Conservation (phyloP, 1,284 basidiomycete genomes). For the Heterobasidion parviporum region DNA sequence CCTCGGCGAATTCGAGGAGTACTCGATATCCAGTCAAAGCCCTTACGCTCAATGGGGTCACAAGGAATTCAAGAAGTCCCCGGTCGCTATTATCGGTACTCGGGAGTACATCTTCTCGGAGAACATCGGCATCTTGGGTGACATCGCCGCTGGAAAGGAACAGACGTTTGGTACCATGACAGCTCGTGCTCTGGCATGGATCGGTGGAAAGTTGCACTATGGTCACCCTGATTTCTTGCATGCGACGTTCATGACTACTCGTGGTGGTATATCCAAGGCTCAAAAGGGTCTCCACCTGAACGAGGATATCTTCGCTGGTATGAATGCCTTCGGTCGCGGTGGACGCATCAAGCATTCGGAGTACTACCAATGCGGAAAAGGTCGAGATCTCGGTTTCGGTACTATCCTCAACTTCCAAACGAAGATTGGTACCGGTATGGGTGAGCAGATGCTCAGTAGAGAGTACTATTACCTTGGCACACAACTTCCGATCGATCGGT, state of each 20-base stretch:
- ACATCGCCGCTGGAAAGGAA: conserved; percentile 99
- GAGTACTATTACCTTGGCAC: conserved; percentile 99
- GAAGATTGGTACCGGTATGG: conserved; percentile 99
- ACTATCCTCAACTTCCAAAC: conserved; percentile 99
- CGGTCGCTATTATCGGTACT: conserved; percentile 97
- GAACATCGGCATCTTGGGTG: conserved; percentile 98
- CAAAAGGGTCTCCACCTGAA: conserved; percentile 98
- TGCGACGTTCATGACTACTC: conserved; percentile 96
- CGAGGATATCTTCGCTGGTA: conserved; percentile 99
- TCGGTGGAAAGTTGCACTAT: conserved; percentile 98
- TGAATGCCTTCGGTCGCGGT: conserved; percentile 97
- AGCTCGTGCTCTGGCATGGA: conserved; percentile 92
- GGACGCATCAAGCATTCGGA: conserved; percentile 99
- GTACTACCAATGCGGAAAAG: conserved; percentile 99
- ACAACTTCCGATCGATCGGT: conserved; percentile 95
- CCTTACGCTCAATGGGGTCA: conserved; percentile 94
- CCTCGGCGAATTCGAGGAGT: conserved; percentile 96
- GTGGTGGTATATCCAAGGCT: conserved; percentile 98
- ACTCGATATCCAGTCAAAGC: conserved; percentile 83
- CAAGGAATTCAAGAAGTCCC: conserved; percentile 84
- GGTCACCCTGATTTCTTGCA: conserved; percentile 99
- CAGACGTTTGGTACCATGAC: conserved; percentile 99
- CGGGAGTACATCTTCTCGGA: conserved; percentile 99
- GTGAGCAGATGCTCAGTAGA: conserved; percentile 98
- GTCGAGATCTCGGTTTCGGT: conserved; percentile 98